Conservation (phyloP, 176 grass and related monocot genomes). For the Oryza meridionalis region DNA sequence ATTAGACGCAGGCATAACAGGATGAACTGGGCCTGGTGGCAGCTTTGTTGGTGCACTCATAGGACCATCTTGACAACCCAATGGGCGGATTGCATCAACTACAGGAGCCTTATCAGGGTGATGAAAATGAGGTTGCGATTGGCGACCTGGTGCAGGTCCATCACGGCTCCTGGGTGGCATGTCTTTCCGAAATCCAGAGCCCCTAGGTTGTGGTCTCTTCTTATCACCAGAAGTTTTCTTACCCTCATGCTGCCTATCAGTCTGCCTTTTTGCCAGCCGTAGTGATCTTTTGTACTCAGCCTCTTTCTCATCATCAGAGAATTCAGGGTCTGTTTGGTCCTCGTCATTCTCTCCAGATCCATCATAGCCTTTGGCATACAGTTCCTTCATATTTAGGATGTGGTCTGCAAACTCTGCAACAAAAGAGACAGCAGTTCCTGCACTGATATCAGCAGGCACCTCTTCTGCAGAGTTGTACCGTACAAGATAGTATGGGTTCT, state of each 20-base stretch:
- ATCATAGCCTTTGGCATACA: conserved; percentile 85
- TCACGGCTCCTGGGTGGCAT: conserved; percentile 29
- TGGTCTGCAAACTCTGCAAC: conserved; percentile 74
- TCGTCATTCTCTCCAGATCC: conserved; percentile 68
- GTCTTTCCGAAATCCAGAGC: conserved; percentile 34
- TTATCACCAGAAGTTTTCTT: conserved; percentile 44
- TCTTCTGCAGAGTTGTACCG: conserved; percentile 75
- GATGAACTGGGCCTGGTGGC: conserved; percentile 31
- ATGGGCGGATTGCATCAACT: not conserved
- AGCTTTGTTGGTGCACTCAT: conserved; percentile 36
- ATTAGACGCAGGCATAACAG: conserved; percentile 42
- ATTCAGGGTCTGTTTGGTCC: conserved; percentile 57
- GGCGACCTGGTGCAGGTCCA: conserved; percentile 18
- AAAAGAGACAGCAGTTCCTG: conserved; percentile 75
- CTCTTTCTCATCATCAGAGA: conserved; percentile 96
- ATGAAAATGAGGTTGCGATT: conserved; percentile 17
- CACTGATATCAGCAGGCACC: conserved; percentile 66
- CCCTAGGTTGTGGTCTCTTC: conserved; percentile 50
- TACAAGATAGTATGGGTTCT: conserved; percentile 83
- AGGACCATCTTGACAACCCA: conserved; percentile 28
- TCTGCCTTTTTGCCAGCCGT: conserved; percentile 57
- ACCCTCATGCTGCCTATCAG: conserved; percentile 49
- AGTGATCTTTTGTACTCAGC: conserved; percentile 73
- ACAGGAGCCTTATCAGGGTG: conserved; percentile 25
- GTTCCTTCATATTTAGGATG: conserved; percentile 74